phyloP scores from a whole-genome alignment of 768 basidiomycete genomes.

The Rhizopogon roseolus region DNA sequence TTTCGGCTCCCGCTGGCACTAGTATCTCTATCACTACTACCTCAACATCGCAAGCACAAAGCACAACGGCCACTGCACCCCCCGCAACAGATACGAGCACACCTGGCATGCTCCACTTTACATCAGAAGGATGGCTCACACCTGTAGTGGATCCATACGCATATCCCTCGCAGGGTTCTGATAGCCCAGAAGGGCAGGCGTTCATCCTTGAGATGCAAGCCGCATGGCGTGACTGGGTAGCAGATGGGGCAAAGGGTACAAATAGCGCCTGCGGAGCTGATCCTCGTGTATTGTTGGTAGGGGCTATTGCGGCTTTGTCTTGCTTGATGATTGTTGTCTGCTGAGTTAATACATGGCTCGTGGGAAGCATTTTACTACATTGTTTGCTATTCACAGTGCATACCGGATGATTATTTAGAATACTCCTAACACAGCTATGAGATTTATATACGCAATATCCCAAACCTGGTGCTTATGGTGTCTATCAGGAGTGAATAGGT shows the following conservation, averaged over 20 bases:
- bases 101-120: conserved; percentile 41
- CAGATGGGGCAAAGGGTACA: conserved; percentile 46
- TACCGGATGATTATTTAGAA: neutral
- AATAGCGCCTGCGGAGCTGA: conserved; percentile 27
- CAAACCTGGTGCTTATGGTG: neutral
- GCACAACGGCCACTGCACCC: conserved; percentile 4
- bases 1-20: conserved; percentile 21
- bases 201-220: conserved; percentile 75
- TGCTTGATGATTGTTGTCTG: neutral
- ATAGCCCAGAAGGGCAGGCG: conserved; percentile 75
- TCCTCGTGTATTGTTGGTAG: neutral
- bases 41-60: neutral
- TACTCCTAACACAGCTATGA: neutral
- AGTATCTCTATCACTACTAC: conserved; percentile 10
- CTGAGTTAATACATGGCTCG: neutral
- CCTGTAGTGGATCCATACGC: conserved; percentile 74
- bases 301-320: neutral
- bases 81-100: conserved; percentile 5
- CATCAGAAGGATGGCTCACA: conserved; percentile 57
- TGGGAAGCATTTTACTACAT: too few relatives aligned
- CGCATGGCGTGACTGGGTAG: conserved; percentile 73
- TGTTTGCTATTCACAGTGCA: too few relatives aligned
- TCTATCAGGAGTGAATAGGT: neutral
- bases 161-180: conserved; percentile 38
- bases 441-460: neutral